phyloP scores from a whole-genome alignment of 257 asterid species.

The Hygrophila difformis region DNA sequence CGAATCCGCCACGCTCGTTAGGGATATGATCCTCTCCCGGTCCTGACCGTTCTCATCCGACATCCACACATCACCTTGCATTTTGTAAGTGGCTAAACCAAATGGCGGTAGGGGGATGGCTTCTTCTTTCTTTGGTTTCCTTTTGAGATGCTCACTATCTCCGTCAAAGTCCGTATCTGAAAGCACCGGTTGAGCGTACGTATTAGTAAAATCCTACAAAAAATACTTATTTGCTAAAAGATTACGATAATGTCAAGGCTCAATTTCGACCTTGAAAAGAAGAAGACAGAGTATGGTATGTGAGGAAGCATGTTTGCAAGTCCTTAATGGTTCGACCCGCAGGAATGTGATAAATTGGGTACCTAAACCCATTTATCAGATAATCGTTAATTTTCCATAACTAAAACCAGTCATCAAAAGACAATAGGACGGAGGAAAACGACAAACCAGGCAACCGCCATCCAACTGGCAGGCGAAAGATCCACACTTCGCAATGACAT shows the following conservation, averaged over 20 bases:
- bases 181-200: background rate
- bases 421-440: background rate
- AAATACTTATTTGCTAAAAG: background rate
- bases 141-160: constrained; percentile 14
- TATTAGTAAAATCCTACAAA: background rate
- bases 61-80: constrained; percentile 75
- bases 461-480: constrained; percentile 91
- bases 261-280: constrained; percentile 55
- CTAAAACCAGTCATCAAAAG: too few species aligned
- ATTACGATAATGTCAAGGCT: background rate
- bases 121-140: constrained; percentile 24
- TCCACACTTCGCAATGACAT: constrained; percentile 61
- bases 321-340: constrained; percentile 45
- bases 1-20: constrained; percentile 77
- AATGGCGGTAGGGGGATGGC: constrained; percentile 54
- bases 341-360: constrained; percentile 81
- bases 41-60: constrained; percentile 30
- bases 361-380: constrained; percentile 27
- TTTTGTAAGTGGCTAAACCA: constrained; percentile 60
- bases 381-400: background rate
- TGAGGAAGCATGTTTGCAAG: constrained; percentile 63
- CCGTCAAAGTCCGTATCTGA: constrained; percentile 31
- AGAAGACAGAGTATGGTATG: constrained; percentile 79
- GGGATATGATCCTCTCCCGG: constrained; percentile 46
- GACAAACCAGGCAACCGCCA: constrained; percentile 75